phyloP scores from a whole-genome alignment of 495 filamentous ascomycete genomes.

The Lindgomyces ingoldianus region DNA sequence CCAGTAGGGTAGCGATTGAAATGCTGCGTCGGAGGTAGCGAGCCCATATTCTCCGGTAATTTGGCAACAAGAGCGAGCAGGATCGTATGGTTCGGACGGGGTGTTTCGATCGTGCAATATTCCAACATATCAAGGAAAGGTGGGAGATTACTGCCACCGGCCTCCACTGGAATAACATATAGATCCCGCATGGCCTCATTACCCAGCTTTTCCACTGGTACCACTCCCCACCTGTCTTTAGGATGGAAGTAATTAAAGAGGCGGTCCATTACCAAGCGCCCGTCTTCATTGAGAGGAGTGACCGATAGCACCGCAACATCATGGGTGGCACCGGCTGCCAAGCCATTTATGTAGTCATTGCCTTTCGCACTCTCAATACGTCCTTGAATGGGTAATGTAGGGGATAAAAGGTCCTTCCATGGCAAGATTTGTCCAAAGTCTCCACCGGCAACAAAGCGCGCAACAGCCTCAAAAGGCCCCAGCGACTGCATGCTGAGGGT shows the following conservation, averaged over 20 bases:
- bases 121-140: conserved; percentile 78
- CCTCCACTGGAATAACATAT: conserved; percentile 48
- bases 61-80: conserved; percentile 74
- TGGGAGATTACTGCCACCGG: conserved; percentile 40
- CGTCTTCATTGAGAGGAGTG: conserved; percentile 52
- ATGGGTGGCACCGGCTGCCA: conserved; percentile 69
- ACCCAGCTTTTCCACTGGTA: conserved; percentile 62
- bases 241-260: conserved; percentile 78
- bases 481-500: conserved; percentile 74
- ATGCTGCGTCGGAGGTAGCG: conserved; percentile 50
- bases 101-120: conserved; percentile 68
- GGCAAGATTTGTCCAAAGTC: conserved; percentile 63
- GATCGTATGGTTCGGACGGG: conserved; percentile 65
- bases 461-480: conserved; percentile 70
- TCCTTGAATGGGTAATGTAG: conserved; percentile 72
- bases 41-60: conserved; percentile 48
- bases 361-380: conserved; percentile 78
- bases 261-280: conserved; percentile 60
- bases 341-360: conserved; percentile 82
- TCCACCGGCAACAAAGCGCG: conserved; percentile 79
- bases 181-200: conserved; percentile 43
- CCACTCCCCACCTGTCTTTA: conserved; percentile 80
- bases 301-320: conserved; percentile 66
- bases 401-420: conserved; percentile 71
- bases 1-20: conserved; percentile 2